Base-by-base conservation (phyloP, 305 asterid species). In the Solanum hybrid region DNA sequence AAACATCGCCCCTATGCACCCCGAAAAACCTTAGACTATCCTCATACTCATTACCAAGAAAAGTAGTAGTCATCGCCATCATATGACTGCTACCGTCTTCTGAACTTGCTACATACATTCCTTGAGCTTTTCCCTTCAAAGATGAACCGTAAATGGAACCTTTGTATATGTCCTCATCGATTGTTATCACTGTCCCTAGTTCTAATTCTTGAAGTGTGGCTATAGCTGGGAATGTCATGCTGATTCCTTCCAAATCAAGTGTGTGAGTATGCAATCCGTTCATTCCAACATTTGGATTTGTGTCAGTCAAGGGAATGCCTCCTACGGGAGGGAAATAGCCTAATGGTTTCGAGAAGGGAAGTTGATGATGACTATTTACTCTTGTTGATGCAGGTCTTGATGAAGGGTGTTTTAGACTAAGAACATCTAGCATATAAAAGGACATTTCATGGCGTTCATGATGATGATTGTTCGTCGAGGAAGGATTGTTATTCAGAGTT, bases 21-120 rank as follows among this genome's bases (percentile, higher is more conserved):
- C 95, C 95, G n/a, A 93, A 93, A 76, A 92, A 81, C 57, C 91
- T 90, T 88, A 93, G 29, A 40, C 90, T 57, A 83, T 93, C 92
- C 5, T 87, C 64, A 8, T 86, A 36, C 34, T 90, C 86, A 22
- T 89, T 73, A 26, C 89, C 57, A n/a, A 69, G 46, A 86, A 93
- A 92, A 61, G 36, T 85, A 36, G 92, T 81, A 13, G 94, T 92
- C 88, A 93, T 75, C 3, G 92, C 92, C 87, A 93, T 91, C 92
- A 91, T 91, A 74, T 90, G 92, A 84, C 92, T 89, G 78, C 80
- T 91, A 7, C 93, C 91, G 0, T 91, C 91, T 16, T 78, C 93
- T 13, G 94, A 93, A 89, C 94, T 89, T 0, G 90, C 90, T 26
- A 93, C 92, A 87, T 91, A 92, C 29, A 92, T 86, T 28, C 95